These are phyloP conservation scores for Tremella fuciformis DNA, from an alignment of 768 basidiomycete species.

Conservation along the genomic window DNA sequence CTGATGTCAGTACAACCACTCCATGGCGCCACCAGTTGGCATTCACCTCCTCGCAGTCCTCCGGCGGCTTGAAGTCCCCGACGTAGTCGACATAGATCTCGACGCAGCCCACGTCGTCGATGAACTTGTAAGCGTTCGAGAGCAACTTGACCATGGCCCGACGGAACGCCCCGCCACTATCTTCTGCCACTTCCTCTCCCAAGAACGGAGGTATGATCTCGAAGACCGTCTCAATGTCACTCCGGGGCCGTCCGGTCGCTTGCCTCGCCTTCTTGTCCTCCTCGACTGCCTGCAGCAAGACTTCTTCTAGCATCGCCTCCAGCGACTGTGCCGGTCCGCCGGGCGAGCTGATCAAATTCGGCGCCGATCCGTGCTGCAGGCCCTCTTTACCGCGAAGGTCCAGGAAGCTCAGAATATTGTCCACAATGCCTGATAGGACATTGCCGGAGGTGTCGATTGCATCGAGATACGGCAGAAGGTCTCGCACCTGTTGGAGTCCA, in stretches of 20 bases:
- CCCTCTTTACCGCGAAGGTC: conserved; percentile 33
- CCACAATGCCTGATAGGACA: conserved; percentile 43
- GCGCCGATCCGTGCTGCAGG: conserved; percentile 6
- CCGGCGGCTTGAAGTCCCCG: conserved; percentile 26
- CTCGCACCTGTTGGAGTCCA: conserved; percentile 23
- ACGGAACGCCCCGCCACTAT: conserved; percentile 39
- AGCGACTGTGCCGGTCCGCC: conserved; percentile 27
- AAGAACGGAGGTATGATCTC: conserved; percentile 44
- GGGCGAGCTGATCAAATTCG: conserved; percentile 7
- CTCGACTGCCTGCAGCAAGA: conserved; percentile 32
- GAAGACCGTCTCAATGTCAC: conserved; percentile 42
- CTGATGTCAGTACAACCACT: not conserved
- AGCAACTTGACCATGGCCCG: conserved; percentile 42
- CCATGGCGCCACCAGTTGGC: not conserved
- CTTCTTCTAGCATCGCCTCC: conserved; percentile 41
- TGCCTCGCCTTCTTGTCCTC: conserved; percentile 26
- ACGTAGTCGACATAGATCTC: conserved; percentile 40
- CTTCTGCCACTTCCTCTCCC: conserved; percentile 42
- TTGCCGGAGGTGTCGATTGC: conserved; percentile 45
- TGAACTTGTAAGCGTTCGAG: conserved; percentile 45
- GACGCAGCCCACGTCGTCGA: conserved; percentile 43
- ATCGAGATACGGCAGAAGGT: conserved; percentile 42
- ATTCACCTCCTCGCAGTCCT: conserved; percentile 39
- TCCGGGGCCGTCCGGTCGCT: conserved; percentile 25
- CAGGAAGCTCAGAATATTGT: conserved; percentile 47